Conservation (phyloP, 352 stramenopile species). For the Phytopythium helicoides region DNA sequence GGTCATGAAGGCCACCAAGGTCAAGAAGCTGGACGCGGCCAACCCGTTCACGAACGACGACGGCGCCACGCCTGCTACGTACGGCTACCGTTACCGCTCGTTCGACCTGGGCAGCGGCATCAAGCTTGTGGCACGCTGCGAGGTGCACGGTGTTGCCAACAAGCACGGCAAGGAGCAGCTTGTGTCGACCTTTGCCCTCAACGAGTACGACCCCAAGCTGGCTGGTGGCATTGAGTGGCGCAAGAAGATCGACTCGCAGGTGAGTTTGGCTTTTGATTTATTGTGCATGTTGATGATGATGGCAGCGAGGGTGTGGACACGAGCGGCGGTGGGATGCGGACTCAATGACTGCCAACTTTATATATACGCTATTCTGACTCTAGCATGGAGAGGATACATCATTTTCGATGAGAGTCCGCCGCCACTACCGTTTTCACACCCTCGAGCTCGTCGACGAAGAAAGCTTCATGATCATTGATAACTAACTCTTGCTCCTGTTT, state of each 20-base stretch:
- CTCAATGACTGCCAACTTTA: slow-evolving; percentile 66
- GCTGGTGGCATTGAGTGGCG: slow-evolving; percentile 89
- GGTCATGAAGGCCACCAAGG: slow-evolving; percentile 76
- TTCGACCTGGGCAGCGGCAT: slow-evolving; percentile 91
- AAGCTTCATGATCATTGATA: too few relatives aligned
- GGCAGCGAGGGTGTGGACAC: too few relatives aligned
- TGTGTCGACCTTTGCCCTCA: slow-evolving; percentile 95
- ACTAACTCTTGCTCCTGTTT: too few relatives aligned
- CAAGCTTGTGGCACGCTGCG: slow-evolving; percentile 92
- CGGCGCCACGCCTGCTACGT: slow-evolving; percentile 86
- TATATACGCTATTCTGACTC: slow-evolving; percentile 73
- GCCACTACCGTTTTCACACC: slow-evolving; percentile 4
- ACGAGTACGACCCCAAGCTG: slow-evolving; percentile 96
- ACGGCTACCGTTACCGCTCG: slow-evolving; percentile 97
- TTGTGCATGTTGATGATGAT: slow-evolving; percentile 9
- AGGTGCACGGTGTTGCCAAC: slow-evolving; percentile 91
- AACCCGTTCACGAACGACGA: slow-evolving; percentile 97
- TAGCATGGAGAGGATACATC: slow-evolving; percentile 35
- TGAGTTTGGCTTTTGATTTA: slow-evolving; percentile 26
- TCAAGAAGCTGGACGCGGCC: slow-evolving; percentile 64
- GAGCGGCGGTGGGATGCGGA: slow-evolving; percentile 17
- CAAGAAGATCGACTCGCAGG: slow-evolving; percentile 96
- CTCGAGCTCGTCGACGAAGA: too few relatives aligned
- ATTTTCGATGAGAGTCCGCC: slow-evolving; percentile 23
- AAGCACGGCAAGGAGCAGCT: slow-evolving; percentile 90